A percentile compares a stretch with the other conserved stretches of the same genome.
Evolutionary conservation across 257 asterid genomes (phyloP).

Genomic region (Coffea eugenioides): DNA sequence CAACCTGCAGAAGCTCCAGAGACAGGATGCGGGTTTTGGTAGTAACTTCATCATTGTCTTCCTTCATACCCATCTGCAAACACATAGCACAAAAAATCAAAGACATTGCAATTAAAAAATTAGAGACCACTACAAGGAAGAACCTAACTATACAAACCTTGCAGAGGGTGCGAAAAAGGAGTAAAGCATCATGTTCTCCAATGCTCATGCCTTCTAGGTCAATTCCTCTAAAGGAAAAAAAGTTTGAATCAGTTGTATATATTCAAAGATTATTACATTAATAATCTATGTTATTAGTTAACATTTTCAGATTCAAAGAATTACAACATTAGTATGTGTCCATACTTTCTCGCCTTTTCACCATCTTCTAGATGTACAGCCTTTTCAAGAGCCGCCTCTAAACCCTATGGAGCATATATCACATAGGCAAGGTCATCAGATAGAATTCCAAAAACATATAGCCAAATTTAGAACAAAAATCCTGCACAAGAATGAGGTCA

Average conservation of each 20-base stretch:
- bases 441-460: neutral
- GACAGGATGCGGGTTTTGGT: slow-evolving; percentile 88
- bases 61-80: slow-evolving; percentile 98
- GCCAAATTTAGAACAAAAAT: neutral
- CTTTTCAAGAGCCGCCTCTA: slow-evolving; percentile 98
- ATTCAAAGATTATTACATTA: slow-evolving; percentile 18
- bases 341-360: slow-evolving; percentile 77
- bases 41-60: slow-evolving; percentile 87
- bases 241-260: slow-evolving; percentile 33
- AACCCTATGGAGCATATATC: slow-evolving; percentile 51
- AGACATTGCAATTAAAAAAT: slow-evolving; percentile 22
- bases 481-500: neutral
- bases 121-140: slow-evolving; percentile 16
- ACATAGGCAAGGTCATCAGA: slow-evolving; percentile 8
- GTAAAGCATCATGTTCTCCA: slow-evolving; percentile 89
- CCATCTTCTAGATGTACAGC: slow-evolving; percentile 96
- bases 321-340: slow-evolving; percentile 22
- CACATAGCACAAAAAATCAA: slow-evolving; percentile 30
- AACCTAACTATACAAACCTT: slow-evolving; percentile 63
- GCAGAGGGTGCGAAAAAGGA: slow-evolving; percentile 96
- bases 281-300: slow-evolving; percentile 9
- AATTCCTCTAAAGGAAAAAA: slow-evolving; percentile 56
- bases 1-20: slow-evolving; percentile 96
- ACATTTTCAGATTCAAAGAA: slow-evolving; percentile 19
- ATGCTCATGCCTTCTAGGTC: slow-evolving; percentile 65